These are phyloP conservation scores for Thuja plicata DNA, from an alignment of 83 land plant genomes.

Conservation along the genomic window DNA sequence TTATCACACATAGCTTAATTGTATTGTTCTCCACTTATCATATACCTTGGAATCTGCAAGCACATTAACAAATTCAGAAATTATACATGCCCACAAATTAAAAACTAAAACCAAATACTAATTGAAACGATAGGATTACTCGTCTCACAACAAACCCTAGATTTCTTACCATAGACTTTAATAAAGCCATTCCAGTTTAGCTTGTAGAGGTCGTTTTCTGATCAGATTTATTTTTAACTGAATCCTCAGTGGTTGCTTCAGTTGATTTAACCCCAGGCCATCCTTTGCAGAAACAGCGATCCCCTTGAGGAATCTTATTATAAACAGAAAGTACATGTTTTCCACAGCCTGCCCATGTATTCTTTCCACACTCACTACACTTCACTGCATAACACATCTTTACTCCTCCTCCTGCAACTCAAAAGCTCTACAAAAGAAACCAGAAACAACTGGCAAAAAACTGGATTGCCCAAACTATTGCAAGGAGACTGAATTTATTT, in stretches of 20 bases:
- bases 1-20: no score
- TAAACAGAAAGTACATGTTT: not conserved
- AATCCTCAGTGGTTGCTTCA: not conserved
- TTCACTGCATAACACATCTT: constrained; percentile 34
- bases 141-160: no score
- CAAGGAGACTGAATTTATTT: no score
- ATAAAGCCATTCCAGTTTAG: no score
- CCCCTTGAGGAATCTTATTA: not conserved
- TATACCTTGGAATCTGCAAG: no score
- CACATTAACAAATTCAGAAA: not conserved
- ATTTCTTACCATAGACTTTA: not conserved
- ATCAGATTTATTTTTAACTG: not conserved
- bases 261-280: not conserved
- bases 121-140: no score
- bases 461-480: no score
- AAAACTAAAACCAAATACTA: no score
- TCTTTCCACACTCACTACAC: constrained; percentile 38
- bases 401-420: constrained; percentile 13
- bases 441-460: no score
- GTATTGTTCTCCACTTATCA: no score
- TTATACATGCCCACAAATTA: no score
- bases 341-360: constrained; percentile 40
- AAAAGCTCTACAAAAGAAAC: no score
- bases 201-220: not conserved
- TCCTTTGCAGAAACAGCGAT: not conserved